Evolutionary conservation across 1,139 yeast genomes (phyloP), one percentile per base, ranked within the genome.

Genomic region (Candida labiduridarum): DNA sequence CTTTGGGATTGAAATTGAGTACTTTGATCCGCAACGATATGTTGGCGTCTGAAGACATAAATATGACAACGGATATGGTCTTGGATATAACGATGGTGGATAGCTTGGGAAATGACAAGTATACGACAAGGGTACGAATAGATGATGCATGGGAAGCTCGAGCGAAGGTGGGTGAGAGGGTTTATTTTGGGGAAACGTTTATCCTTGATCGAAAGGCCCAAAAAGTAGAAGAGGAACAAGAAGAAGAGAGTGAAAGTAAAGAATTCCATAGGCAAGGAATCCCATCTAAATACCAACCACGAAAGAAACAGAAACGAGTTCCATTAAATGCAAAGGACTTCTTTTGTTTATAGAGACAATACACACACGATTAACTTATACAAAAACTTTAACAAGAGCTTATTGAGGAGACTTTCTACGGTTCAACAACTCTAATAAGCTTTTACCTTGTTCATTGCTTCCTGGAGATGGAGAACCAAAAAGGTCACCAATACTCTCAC

Each of bases 1-100:
- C 76, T 1, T 45, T 72, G 44, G 71, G 65, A 0, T 57, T 69
- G 43, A 69, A 67, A 45, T 57, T 65, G 33, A 60, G 59, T 46
- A 57, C 49, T 3, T 49, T 55, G 39, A 41, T 40, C 12, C 31
- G 33, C 7, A 12, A 22, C 4, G 30, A 44, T 14, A 14, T 35
- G 1, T 39, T 33, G 9, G 35, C 18, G 15, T 6, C 33, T 10
- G 15, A 25, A 3, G 10, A 11, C 10, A 15, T 27, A 5, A 31
- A 33, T 16, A 8, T 45, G 8, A 14, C 19, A 9, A 14, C 11
- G 8, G 43, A 45, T 10, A 19, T 16, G 22, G 5, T 45, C 14
- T 25, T 39, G 35, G 47, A 45, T 19, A 15, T 45, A n/a, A 18
- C 36, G 30, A 25, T 45, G 33, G 43, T 45, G 18, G 47, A 45